Percentiles rank a stretch among this genome's conserved stretches.
phyloP scores from a whole-genome alignment of 192 early-diverging fungal species.

The Chytriomyces confervae region DNA sequence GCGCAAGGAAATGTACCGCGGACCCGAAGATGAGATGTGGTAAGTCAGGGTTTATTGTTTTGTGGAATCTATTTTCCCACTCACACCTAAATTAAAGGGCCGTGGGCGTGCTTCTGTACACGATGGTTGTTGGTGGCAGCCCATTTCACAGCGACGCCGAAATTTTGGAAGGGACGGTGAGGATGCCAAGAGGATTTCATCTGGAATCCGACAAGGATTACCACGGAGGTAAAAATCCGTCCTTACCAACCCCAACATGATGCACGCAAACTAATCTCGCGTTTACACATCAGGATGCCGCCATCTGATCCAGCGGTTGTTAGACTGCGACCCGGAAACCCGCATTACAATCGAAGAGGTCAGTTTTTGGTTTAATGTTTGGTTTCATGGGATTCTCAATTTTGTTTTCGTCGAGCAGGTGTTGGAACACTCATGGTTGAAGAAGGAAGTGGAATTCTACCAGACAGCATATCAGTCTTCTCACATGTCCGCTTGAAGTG shows the following conservation, averaged over 20 bases:
- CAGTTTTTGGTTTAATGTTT: background rate
- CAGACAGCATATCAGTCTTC: no score
- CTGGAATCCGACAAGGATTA: background rate
- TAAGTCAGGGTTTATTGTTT: slow-evolving; percentile 9
- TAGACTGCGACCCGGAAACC: background rate
- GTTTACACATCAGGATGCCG: background rate
- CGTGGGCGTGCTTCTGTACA: slow-evolving; percentile 54
- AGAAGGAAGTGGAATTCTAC: no score
- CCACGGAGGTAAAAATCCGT: background rate
- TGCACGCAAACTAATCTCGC: no score
- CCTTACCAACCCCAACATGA: background rate
- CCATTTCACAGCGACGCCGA: slow-evolving; percentile 50
- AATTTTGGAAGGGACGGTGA: slow-evolving; percentile 46
- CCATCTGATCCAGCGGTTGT: background rate
- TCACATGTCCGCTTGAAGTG: no score
- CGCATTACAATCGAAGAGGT: background rate
- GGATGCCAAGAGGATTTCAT: background rate
- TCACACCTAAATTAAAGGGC: slow-evolving; percentile 35
- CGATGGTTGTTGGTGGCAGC: slow-evolving; percentile 55
- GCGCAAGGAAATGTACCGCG: slow-evolving; percentile 41
- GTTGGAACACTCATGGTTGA: no score
- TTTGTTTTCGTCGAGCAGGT: no score
- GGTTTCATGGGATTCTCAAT: no score
- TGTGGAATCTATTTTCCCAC: background rate
- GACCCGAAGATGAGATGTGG: slow-evolving; percentile 60